Percentiles rank a stretch among this genome's conserved stretches.
phyloP scores from a whole-genome alignment of 2,329 filamentous ascomycete species.

The Aureobasidium lini region DNA sequence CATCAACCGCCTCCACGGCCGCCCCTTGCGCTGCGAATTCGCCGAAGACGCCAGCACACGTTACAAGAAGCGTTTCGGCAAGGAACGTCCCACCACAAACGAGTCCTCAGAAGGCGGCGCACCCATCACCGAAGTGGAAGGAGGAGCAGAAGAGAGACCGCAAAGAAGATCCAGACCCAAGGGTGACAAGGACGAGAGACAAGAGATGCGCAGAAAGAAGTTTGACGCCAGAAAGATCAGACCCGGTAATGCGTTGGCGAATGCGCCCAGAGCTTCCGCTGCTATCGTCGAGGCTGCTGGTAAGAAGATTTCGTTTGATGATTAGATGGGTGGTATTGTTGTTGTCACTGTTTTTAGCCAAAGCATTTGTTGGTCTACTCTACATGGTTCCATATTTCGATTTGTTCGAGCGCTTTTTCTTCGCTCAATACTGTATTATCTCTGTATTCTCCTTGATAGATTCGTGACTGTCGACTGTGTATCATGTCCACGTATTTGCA shows the following conservation, averaged over 20 bases:
- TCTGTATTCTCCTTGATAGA: no score
- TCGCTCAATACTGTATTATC: no score
- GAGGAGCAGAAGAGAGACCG: slow-evolving; percentile 18
- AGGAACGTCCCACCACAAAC: slow-evolving; percentile 28
- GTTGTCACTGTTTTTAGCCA: no score
- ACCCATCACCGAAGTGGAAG: slow-evolving; percentile 20
- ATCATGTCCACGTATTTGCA: no score
- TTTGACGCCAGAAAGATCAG: slow-evolving; percentile 38
- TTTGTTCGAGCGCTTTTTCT: no score
- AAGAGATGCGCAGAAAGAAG: slow-evolving; percentile 29
- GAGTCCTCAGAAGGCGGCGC: slow-evolving; percentile 27
- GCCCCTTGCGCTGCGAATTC: slow-evolving; percentile 79
- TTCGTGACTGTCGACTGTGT: no score
- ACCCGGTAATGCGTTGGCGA: slow-evolving; percentile 37
- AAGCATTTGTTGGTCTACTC: no score
- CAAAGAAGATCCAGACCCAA: slow-evolving; percentile 23
- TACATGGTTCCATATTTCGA: no score
- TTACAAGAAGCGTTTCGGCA: slow-evolving; percentile 91
- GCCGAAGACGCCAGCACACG: slow-evolving; percentile 83
- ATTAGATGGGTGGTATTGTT: not conserved
- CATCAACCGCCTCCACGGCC: slow-evolving; percentile 75
- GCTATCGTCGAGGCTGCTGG: slow-evolving; percentile 71
- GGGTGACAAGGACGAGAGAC: slow-evolving; percentile 25
- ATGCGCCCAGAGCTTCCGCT: slow-evolving; percentile 60
- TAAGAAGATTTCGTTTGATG: slow-evolving; percentile 74